Base-by-base conservation (phyloP, 176 grass and related monocot species). In the Echinochloa phyllopogon region DNA sequence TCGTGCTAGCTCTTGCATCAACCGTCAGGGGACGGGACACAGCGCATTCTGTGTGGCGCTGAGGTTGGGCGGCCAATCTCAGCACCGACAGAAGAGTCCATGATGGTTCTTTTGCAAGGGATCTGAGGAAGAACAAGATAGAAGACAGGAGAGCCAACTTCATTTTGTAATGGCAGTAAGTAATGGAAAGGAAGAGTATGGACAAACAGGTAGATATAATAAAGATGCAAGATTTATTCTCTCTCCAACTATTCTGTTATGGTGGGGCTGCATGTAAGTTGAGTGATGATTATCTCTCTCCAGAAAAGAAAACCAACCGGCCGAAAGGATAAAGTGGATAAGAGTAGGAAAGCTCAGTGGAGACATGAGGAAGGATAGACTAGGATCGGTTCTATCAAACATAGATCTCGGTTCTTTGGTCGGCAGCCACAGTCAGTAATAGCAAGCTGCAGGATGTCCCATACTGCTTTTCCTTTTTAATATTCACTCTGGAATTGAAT, bases 261-360 rank as follows among this genome's bases (percentile, higher is more conserved):
- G 27, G 67, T 62, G 33, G 36, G 21, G 63, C 25, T 40, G 29
- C 45, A 67, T 37, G 51, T 40, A 5, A 71, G 65, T 17, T 78
- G 56, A 17, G 13, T 41, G 18, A 72, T 64, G 70, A 43, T 77
- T 77, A 36, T 52, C 36, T 49, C 70, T 83, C 55, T 65, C 13
- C 0, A 74, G 51, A 75, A 87, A 81, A 72, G 29, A 78, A 77
- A 83, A 87, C 16, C 72, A 77, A 74, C 11, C 40, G 9, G 6
- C 14, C 13, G 10, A 72, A 87, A 66, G 53, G 9, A 62, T 9
- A 21, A 72, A 52, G 8, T 17, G 18, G 17, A 10, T 29, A 17
- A 44, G 24, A 53, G 59, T 67, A 67, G 52, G 29, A 60, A 76
- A 65, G 2, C 60, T 21, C 45, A 51, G 18, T 21, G 61, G 25